phyloP scores from a whole-genome alignment of 2,329 filamentous ascomycete genomes.

The Epichloe uncinata region DNA sequence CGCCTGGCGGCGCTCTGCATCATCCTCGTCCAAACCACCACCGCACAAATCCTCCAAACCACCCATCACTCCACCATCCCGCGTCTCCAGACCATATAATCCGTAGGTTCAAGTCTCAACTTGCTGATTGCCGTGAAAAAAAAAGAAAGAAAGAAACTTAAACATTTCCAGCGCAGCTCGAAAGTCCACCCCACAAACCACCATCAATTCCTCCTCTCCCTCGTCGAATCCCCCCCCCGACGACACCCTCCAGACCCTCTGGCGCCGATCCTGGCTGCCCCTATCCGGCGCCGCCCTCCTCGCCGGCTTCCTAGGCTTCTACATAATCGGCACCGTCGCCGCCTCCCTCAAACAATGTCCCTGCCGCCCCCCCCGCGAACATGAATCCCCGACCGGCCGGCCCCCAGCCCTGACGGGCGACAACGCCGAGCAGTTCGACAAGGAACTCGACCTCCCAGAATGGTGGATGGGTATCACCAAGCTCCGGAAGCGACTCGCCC shows the following conservation, averaged over 20 bases:
- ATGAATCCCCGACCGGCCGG: slow-evolving; percentile 32
- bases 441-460: slow-evolving; percentile 43
- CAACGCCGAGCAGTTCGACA: slow-evolving; percentile 43
- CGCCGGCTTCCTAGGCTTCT: slow-evolving; percentile 34
- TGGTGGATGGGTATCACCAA: slow-evolving; percentile 40
- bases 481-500: slow-evolving; percentile 35
- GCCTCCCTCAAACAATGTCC: slow-evolving; percentile 20
- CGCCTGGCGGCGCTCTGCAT: slow-evolving; percentile 19
- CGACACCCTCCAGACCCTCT: slow-evolving; percentile 23
- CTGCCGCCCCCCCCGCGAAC: slow-evolving; percentile 16
- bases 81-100: slow-evolving; percentile 16
- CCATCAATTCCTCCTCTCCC: slow-evolving; percentile 2
- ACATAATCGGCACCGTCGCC: slow-evolving; percentile 27
- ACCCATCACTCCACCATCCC: slow-evolving; percentile 9
- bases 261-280: slow-evolving; percentile 27
- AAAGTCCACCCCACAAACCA: neutral
- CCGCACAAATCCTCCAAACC: slow-evolving; percentile 10
- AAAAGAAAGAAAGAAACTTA: neutral
- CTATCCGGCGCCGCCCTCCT: slow-evolving; percentile 33
- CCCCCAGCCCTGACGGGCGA: slow-evolving; percentile 32
- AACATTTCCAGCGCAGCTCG: neutral
- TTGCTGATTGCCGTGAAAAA: too few species aligned
- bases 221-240: slow-evolving; percentile 14
- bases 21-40: slow-evolving; percentile 12
- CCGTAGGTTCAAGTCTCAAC: slow-evolving; percentile 13